phyloP scores from a whole-genome alignment of 2,329 filamentous ascomycete species.

The Zasmidium cellare region DNA sequence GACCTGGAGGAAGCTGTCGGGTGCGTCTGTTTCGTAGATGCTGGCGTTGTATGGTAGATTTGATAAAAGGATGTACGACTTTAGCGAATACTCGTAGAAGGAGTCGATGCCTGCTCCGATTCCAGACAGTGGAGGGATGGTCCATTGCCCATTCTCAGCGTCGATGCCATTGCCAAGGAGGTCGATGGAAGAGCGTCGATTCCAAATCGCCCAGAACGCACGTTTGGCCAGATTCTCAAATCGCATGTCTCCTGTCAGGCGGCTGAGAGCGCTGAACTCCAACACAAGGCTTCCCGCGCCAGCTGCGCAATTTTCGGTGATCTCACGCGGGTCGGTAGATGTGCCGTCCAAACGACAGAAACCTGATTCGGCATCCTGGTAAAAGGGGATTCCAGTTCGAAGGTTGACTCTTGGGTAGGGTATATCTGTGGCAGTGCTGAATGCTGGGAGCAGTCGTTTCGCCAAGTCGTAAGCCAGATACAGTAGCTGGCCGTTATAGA shows the following conservation, averaged over 20 bases:
- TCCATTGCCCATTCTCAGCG: conserved; percentile 85
- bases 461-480: conserved; percentile 86
- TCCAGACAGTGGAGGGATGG: conserved; percentile 78
- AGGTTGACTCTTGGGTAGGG: conserved; percentile 95
- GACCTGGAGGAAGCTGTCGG: conserved; percentile 75
- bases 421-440: conserved; percentile 85
- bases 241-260: conserved; percentile 79
- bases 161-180: conserved; percentile 91
- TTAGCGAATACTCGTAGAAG: conserved; percentile 97
- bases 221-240: conserved; percentile 88
- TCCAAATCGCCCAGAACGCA: conserved; percentile 98
- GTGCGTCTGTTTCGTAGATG: conserved; percentile 61
- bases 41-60: conserved; percentile 55
- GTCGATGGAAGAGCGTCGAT: conserved; percentile 77
- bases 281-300: conserved; percentile 94
- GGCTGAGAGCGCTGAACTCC: conserved; percentile 87
- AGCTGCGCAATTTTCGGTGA: conserved; percentile 95
- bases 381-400: conserved; percentile 87
- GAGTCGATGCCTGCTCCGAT: conserved; percentile 97
- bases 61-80: conserved; percentile 87
- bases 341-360: conserved; percentile 46
- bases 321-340: conserved; percentile 58
- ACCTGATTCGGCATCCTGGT: conserved; percentile 57
- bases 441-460: conserved; percentile 82
- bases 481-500: conserved; percentile 86